Evolutionary conservation across 495 filamentous ascomycete genomes (phyloP).

Genomic region (Neurospora tetrasperma): DNA sequence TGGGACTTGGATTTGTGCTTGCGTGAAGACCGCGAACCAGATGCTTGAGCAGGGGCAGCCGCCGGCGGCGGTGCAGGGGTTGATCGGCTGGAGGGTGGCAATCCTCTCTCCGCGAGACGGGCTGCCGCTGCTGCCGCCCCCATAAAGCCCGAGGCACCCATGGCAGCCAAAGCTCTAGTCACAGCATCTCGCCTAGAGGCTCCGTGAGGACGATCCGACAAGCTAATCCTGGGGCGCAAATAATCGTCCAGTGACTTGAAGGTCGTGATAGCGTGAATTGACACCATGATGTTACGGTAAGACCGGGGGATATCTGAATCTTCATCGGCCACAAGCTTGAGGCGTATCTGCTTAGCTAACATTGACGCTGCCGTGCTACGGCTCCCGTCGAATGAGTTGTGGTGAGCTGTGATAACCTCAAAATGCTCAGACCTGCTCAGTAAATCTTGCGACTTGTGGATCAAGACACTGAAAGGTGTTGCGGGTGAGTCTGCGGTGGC

Average conservation of each 20-base stretch:
- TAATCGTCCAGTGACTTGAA: constrained; percentile 98
- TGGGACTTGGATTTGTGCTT: constrained; percentile 40
- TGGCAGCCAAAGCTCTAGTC: constrained; percentile 57
- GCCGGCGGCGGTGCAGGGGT: constrained; percentile 22
- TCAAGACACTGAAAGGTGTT: constrained; percentile 82
- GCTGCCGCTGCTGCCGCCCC: constrained; percentile 31
- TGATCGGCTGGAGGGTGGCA: constrained; percentile 17
- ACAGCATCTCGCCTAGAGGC: constrained; percentile 56
- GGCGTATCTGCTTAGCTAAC: constrained; percentile 89
- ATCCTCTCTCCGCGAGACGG: constrained; percentile 34
- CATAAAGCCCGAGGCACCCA: constrained; percentile 61
- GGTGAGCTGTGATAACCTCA: constrained; percentile 90
- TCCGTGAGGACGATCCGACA: constrained; percentile 69
- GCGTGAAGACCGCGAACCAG: constrained; percentile 30
- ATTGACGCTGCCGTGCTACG: constrained; percentile 88
- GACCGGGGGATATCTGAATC: constrained; percentile 74
- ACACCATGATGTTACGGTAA: constrained; percentile 92
- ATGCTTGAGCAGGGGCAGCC: constrained; percentile 25
- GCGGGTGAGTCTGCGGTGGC: constrained; percentile 52
- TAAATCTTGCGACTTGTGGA: constrained; percentile 91
- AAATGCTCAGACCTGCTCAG: constrained; percentile 96
- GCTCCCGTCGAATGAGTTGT: constrained; percentile 85
- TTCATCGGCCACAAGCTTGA: constrained; percentile 84
- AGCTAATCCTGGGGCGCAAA: constrained; percentile 75
- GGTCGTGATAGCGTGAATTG: constrained; percentile 95